Percentiles rank a stretch among this genome's conserved stretches.
phyloP scores from a whole-genome alignment of 176 grass and related monocot species.

The Cymbopogon citratus region DNA sequence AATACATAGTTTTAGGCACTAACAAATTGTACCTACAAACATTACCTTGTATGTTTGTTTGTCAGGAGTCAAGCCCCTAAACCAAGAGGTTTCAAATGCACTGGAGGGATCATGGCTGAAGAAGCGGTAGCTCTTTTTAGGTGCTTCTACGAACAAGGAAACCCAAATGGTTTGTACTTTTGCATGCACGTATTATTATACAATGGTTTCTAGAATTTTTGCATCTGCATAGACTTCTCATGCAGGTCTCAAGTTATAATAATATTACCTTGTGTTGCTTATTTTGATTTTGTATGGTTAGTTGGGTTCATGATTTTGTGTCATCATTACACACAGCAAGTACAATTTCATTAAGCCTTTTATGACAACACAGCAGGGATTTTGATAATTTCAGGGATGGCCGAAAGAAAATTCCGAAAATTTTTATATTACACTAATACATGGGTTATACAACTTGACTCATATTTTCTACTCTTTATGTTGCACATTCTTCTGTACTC shows the following conservation, averaged over 20 bases:
- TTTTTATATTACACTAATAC: neutral
- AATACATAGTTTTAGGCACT: conserved; percentile 7
- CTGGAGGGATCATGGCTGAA: conserved; percentile 68
- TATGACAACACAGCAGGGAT: neutral
- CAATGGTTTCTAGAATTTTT: neutral
- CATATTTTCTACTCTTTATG: neutral
- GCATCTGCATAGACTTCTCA: neutral
- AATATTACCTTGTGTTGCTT: neutral
- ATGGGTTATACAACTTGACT: neutral
- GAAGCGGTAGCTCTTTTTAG: conserved; percentile 75
- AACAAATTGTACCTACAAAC: neutral
- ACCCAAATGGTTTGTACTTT: conserved; percentile 67
- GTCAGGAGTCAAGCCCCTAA: conserved; percentile 29
- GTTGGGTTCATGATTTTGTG: neutral
- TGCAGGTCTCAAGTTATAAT: neutral
- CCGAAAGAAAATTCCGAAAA: neutral
- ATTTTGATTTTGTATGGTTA: neutral
- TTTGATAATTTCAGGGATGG: neutral
- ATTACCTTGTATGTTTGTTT: conserved; percentile 9
- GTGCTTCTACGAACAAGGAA: conserved; percentile 93
- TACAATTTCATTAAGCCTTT: neutral
- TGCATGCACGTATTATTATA: neutral
- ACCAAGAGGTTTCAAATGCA: conserved; percentile 76
- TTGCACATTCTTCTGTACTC: neutral
- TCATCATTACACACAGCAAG: neutral